A percentile compares a stretch with the other conserved stretches of the same genome.
These are phyloP conservation scores for Leptographium flavum DNA, from an alignment of 2,329 filamentous ascomycete species.

Conservation along the genomic window DNA sequence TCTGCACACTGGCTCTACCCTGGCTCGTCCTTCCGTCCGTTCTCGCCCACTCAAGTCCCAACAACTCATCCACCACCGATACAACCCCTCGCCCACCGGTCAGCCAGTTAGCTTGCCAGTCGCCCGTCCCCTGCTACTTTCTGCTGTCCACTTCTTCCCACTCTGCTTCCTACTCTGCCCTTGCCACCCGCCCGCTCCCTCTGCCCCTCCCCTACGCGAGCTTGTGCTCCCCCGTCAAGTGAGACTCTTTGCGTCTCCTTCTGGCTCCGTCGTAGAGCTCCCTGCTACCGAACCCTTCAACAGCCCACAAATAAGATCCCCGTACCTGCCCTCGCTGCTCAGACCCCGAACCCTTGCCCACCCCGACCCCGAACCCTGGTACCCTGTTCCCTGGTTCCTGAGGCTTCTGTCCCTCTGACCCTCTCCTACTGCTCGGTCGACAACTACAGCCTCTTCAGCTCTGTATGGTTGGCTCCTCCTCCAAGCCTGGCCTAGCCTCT, in stretches of 20 bases:
- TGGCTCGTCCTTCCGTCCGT: too few relatives aligned
- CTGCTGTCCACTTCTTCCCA: too few relatives aligned
- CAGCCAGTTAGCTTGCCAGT: neutral
- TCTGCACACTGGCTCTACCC: too few relatives aligned
- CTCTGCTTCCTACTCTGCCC: neutral
- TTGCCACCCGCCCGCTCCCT: neutral
- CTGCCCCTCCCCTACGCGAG: conserved; percentile 7
- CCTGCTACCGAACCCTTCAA: neutral
- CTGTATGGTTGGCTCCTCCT: neutral
- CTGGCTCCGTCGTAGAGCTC: conserved; percentile 2
- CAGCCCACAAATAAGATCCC: too few relatives aligned
- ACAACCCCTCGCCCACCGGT: neutral
- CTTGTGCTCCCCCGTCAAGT: conserved; percentile 8
- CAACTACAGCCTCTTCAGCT: neutral
- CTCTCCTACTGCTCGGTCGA: neutral
- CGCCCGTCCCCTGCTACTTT: too few relatives aligned
- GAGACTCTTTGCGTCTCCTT: conserved; percentile 5
- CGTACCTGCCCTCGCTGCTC: too few relatives aligned
- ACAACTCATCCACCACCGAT: neutral
- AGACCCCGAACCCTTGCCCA: neutral
- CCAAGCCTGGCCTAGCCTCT: neutral
- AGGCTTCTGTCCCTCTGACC: neutral
- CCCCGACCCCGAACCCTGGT: too few relatives aligned
- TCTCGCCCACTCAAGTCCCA: neutral
- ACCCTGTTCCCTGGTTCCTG: neutral